phyloP scores from a whole-genome alignment of 2,329 filamentous ascomycete genomes.

The Chaetomiaceae sp. region DNA sequence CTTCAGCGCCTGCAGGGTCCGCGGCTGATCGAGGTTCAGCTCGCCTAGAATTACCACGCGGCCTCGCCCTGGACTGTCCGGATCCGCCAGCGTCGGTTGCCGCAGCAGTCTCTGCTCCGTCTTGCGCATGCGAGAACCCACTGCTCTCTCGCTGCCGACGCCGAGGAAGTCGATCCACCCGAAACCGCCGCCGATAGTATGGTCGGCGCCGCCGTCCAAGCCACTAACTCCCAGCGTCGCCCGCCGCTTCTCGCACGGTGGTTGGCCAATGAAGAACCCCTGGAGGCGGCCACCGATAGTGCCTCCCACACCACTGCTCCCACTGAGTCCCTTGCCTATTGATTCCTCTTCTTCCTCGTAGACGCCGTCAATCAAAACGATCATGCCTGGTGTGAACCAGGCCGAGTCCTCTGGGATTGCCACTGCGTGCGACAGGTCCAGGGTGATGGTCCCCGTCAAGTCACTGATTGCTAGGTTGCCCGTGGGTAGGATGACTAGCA shows the following conservation, averaged over 20 bases:
- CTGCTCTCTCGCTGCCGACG: constrained; percentile 80
- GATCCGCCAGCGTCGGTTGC: constrained; percentile 32
- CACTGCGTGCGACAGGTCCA: constrained; percentile 77
- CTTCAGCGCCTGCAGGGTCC: constrained; percentile 73
- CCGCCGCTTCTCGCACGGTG: constrained; percentile 80
- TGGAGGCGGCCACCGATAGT: constrained; percentile 90
- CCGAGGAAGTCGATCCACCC: constrained; percentile 98
- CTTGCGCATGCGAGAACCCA: constrained; percentile 75
- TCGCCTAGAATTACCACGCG: constrained; percentile 77
- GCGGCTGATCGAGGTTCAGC: constrained; percentile 78
- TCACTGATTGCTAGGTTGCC: constrained; percentile 81
- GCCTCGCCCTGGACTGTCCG: constrained; percentile 38
- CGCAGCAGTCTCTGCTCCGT: constrained; percentile 66
- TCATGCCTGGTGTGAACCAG: constrained; percentile 95
- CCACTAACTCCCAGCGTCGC: constrained; percentile 69
- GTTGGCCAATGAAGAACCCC: constrained; percentile 84
- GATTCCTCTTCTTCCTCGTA: constrained; percentile 88
- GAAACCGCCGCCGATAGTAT: constrained; percentile 73
- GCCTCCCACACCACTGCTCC: constrained; percentile 78
- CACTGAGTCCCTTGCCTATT: constrained; percentile 64
- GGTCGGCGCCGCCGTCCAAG: constrained; percentile 52
- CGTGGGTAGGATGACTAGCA: constrained; percentile 75
- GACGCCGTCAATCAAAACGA: constrained; percentile 89
- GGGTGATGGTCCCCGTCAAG: constrained; percentile 76
- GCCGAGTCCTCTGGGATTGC: constrained; percentile 80